Conservation (phyloP, 257 asterid genomes). For the Mentha longifolia region DNA sequence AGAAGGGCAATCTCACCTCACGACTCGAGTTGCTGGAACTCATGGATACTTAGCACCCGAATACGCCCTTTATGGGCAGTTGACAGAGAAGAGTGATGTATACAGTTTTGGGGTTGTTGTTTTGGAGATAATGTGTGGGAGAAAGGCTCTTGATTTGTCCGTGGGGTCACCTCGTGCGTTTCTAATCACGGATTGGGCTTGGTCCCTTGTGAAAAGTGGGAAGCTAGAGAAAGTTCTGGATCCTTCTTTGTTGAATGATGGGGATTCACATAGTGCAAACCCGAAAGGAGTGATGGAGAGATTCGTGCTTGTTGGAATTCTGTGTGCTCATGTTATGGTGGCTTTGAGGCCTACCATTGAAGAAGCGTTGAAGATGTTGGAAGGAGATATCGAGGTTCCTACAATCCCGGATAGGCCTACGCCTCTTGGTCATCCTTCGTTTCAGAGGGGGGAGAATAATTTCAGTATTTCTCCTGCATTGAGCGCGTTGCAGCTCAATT, state of each 20-base stretch:
- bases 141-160: constrained; percentile 78
- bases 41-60: constrained; percentile 95
- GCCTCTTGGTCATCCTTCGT: constrained; percentile 71
- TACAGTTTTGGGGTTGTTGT: constrained; percentile 90
- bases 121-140: constrained; percentile 94
- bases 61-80: constrained; percentile 86
- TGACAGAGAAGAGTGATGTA: constrained; percentile 90
- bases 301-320: constrained; percentile 72
- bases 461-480: constrained; percentile 67
- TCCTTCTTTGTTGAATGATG: constrained; percentile 46
- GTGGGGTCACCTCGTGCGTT: constrained; percentile 55
- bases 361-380: constrained; percentile 87
- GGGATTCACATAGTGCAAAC: constrained; percentile 49
- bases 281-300: constrained; percentile 80
- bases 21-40: constrained; percentile 92
- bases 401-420: constrained; percentile 77
- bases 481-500: constrained; percentile 51
- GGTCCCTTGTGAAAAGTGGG: constrained; percentile 76
- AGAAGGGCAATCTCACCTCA: constrained; percentile 88
- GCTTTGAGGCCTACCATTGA: constrained; percentile 82
- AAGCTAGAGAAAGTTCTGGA: constrained; percentile 65
- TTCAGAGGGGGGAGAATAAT: constrained; percentile 39
- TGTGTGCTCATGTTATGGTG: constrained; percentile 96
- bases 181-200: constrained; percentile 88
- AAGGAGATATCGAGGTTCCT: constrained; percentile 89